A percentile compares a stretch with the other conserved stretches of the same genome.
Conservation (phyloP, 305 asterid genomes). For the Plantago coronopus region DNA sequence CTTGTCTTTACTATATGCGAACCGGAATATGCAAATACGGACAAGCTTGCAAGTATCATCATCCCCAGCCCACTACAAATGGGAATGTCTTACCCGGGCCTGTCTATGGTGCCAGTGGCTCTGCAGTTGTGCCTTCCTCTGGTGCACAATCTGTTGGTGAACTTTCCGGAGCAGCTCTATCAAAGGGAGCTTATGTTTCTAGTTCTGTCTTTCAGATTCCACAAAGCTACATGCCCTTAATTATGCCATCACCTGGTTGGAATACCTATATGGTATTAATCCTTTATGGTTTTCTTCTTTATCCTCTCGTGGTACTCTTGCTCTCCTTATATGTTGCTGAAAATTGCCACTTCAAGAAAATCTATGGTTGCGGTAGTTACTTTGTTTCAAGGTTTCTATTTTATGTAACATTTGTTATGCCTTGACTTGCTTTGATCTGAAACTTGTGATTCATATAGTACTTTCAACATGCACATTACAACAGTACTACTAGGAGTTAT, state of each 20-base stretch:
- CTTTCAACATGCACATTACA: too few relatives aligned
- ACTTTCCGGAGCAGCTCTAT: slow-evolving; percentile 33
- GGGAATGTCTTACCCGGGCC: slow-evolving; percentile 43
- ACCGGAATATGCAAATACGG: slow-evolving; percentile 67
- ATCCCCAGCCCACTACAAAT: slow-evolving; percentile 53
- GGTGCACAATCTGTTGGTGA: slow-evolving; percentile 33
- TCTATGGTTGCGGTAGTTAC: too few relatives aligned
- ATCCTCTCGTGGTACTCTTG: not conserved
- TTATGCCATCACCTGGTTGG: slow-evolving; percentile 55
- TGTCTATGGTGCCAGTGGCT: slow-evolving; percentile 38
- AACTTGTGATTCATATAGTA: too few relatives aligned
- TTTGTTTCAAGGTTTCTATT: too few relatives aligned
- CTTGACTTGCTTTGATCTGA: too few relatives aligned
- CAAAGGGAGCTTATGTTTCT: slow-evolving; percentile 39
- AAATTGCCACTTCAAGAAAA: not conserved
- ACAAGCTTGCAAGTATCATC: slow-evolving; percentile 63
- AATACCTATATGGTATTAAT: slow-evolving; percentile 43
- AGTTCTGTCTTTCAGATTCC: slow-evolving; percentile 42
- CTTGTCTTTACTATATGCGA: slow-evolving; percentile 56
- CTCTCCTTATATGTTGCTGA: slow-evolving; percentile 6
- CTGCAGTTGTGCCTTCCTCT: slow-evolving; percentile 34
- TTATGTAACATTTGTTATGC: too few relatives aligned
- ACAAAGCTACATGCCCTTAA: slow-evolving; percentile 50
- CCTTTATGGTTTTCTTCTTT: slow-evolving; percentile 11
- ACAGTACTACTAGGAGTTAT: too few relatives aligned